Evolutionary conservation across 192 early-diverging fungal species (phyloP).

Genomic region (Globomyces pollinis-pini): DNA sequence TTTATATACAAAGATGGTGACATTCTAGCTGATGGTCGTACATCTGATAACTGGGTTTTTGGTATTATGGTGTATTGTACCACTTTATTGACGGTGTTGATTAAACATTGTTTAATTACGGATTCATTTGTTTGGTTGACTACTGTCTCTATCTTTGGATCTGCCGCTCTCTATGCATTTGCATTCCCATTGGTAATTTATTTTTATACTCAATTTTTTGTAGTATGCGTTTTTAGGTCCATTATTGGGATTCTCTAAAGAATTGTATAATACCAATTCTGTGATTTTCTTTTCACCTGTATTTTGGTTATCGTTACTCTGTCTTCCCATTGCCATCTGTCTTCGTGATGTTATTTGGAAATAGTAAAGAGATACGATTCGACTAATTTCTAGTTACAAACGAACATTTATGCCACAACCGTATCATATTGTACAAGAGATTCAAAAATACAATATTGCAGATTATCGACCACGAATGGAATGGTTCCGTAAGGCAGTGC

Average conservation of each 20-base stretch:
- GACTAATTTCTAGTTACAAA: slow-evolving; percentile 50
- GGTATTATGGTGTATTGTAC: slow-evolving; percentile 76
- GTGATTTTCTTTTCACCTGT: slow-evolving; percentile 28
- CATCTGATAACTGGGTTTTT: slow-evolving; percentile 75
- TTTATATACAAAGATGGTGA: slow-evolving; percentile 10
- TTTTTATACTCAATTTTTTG: not conserved
- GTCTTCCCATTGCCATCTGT: slow-evolving; percentile 75
- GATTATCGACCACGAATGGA: slow-evolving; percentile 97
- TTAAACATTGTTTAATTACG: slow-evolving; percentile 80
- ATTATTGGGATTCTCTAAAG: slow-evolving; percentile 37
- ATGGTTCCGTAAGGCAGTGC: slow-evolving; percentile 95
- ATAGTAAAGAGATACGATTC: too few relatives aligned
- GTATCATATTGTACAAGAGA: slow-evolving; percentile 99
- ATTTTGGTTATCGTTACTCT: slow-evolving; percentile 80
- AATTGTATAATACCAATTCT: slow-evolving; percentile 34
- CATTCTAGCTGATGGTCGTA: slow-evolving; percentile 49
- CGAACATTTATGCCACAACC: slow-evolving; percentile 77
- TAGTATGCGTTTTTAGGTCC: slow-evolving; percentile 67
- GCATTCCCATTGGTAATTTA: slow-evolving; percentile 63
- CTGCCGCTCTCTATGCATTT: slow-evolving; percentile 73
- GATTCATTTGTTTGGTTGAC: slow-evolving; percentile 91
- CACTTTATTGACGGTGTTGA: slow-evolving; percentile 69
- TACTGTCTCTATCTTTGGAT: slow-evolving; percentile 80
- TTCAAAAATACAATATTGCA: slow-evolving; percentile 98
- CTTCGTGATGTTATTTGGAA: slow-evolving; percentile 91